Evolutionary conservation across 495 filamentous ascomycete genomes (phyloP).

Genomic region (Cetradonia linearis): DNA sequence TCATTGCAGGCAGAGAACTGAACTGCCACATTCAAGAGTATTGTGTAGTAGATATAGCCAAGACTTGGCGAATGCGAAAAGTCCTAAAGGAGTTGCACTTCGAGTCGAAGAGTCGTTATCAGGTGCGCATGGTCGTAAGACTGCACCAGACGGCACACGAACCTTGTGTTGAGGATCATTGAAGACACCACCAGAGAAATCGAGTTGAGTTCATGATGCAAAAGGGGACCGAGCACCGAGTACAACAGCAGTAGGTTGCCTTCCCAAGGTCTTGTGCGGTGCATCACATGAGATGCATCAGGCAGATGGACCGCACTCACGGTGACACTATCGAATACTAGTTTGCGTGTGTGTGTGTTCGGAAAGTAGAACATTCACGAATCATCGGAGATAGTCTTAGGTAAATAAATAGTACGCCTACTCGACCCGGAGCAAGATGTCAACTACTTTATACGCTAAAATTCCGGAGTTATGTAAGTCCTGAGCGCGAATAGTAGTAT

Average conservation of each 20-base stretch:
- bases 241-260: neutral
- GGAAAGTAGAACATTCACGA: neutral
- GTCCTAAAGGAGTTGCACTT: neutral
- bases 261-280: neutral
- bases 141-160: neutral
- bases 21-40: neutral
- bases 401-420: no score
- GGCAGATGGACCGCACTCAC: neutral
- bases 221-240: conserved; percentile 1
- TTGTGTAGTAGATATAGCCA: neutral
- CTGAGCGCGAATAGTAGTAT: neutral
- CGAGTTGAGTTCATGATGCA: neutral
- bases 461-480: neutral
- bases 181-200: neutral
- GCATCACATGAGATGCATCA: neutral
- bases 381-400: no score
- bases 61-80: neutral
- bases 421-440: neutral
- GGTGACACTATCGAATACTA: neutral
- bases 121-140: neutral
- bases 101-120: neutral
- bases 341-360: neutral
- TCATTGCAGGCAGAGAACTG: neutral
- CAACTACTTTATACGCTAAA: neutral
- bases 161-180: neutral